Conservation (phyloP, 345 rosid genomes). For the Clausena lansium region DNA sequence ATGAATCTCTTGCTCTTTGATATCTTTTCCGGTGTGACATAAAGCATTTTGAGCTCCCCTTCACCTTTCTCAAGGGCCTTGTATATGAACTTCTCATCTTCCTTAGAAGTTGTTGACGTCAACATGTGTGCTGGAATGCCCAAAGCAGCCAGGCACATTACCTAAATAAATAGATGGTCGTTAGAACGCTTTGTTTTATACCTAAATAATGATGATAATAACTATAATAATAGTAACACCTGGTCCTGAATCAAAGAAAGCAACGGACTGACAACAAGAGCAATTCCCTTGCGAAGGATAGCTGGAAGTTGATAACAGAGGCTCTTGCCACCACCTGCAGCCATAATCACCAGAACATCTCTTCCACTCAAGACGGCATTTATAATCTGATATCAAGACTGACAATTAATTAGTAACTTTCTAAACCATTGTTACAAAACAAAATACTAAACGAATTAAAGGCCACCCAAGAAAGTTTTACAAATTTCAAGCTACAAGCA, state of each 20-base stretch:
- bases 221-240: constrained; percentile 33
- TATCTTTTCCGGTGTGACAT: constrained; percentile 93
- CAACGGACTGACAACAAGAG: constrained; percentile 90
- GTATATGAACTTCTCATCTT: constrained; percentile 83
- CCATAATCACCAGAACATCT: constrained; percentile 93
- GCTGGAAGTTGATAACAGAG: constrained; percentile 97
- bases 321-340: constrained; percentile 99
- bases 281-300: constrained; percentile 61
- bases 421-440: neutral
- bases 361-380: constrained; percentile 70
- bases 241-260: constrained; percentile 95
- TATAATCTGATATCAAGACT: neutral
- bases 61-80: constrained; percentile 92
- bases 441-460: no score
- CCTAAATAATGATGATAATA: neutral
- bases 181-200: neutral
- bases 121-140: constrained; percentile 84
- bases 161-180: constrained; percentile 40
- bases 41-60: constrained; percentile 72
- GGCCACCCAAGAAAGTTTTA: neutral
- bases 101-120: constrained; percentile 85
- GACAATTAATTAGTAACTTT: neutral
- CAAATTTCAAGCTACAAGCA: neutral
- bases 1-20: constrained; percentile 97
- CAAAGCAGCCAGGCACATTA: constrained; percentile 85